phyloP scores from a whole-genome alignment of 2,329 filamentous ascomycete genomes.

The Phyllosticta citriasiana region DNA sequence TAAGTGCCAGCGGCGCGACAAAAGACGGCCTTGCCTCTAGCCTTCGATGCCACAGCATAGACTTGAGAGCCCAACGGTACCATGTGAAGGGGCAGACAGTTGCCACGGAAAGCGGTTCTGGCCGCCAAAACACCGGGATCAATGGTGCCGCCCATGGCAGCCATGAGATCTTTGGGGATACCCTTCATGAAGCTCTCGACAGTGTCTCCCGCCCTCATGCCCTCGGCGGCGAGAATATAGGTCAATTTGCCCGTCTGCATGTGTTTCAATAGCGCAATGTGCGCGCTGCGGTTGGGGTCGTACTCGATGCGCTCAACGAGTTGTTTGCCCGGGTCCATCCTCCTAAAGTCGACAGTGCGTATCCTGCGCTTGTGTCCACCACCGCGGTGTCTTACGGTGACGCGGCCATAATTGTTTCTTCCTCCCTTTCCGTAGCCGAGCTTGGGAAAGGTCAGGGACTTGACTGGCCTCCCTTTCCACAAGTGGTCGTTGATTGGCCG shows the following conservation, averaged over 20 bases:
- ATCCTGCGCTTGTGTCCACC: slow-evolving; percentile 89
- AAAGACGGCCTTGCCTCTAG: slow-evolving; percentile 70
- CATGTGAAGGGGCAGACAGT: slow-evolving; percentile 92
- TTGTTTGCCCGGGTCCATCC: slow-evolving; percentile 70
- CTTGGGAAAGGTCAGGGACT: slow-evolving; percentile 79
- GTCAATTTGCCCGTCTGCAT: slow-evolving; percentile 64
- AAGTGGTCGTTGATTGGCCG: slow-evolving; percentile 92
- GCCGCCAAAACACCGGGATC: slow-evolving; percentile 95
- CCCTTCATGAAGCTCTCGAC: slow-evolving; percentile 87
- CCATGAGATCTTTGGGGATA: slow-evolving; percentile 76
- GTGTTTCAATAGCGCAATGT: slow-evolving; percentile 78
- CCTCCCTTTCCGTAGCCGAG: slow-evolving; percentile 90
- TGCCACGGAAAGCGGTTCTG: slow-evolving; percentile 86
- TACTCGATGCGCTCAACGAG: slow-evolving; percentile 91
- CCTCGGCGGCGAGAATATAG: slow-evolving; percentile 93
- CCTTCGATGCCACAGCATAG: slow-evolving; percentile 73
- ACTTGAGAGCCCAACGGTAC: slow-evolving; percentile 89
- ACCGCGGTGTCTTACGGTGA: slow-evolving; percentile 85
- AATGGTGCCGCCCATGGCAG: slow-evolving; percentile 83
- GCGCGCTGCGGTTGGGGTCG: slow-evolving; percentile 84
- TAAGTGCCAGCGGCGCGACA: slow-evolving; percentile 92
- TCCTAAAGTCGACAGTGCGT: slow-evolving; percentile 79
- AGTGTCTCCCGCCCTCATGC: slow-evolving; percentile 80
- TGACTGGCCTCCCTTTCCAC: slow-evolving; percentile 82
- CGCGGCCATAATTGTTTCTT: slow-evolving; percentile 72